Evolutionary conservation across 768 basidiomycete genomes (phyloP), one percentile per base, ranked within the genome.

Genomic region (Tubosaeta sp.): DNA sequence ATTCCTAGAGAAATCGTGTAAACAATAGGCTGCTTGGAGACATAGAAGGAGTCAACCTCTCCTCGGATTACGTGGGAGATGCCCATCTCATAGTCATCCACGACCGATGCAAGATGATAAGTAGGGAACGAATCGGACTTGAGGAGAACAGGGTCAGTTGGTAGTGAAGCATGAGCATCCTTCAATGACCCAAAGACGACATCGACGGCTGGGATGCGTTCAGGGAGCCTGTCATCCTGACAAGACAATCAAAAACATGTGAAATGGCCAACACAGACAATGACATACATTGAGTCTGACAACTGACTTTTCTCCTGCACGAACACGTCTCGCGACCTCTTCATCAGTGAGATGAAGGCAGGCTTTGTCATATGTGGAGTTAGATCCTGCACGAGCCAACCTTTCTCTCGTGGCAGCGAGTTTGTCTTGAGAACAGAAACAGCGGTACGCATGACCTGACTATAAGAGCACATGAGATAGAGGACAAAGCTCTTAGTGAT

Each of bases 41-140:
- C 6, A 21, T 4, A 7, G 19, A 31, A 29, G 25, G 39, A 18
- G 56, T 75, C 25, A 50, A 86, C 94, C 79, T 97, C 94, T 44
- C 96, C 96, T 24, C 96, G 82, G 1, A 98, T 71, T 5, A 98
- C 94, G 69, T 98, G 96, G 0, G 93, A 91, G 21, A 99, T 91
- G 1, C 85, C 86, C 96, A 99, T 99, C 59, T 86, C 83, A 59
- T 93, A 83, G 69, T 99, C 96, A 58, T 99, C 96, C 0, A 95
- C 91, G 0, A 98, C 91, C 19, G 86, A 94, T 0, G 96, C 95
- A 5, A 99, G 79, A 57, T 98, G 96, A 64, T 99, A 99, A 0
- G 95, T 98, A 6, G 96, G 96, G 65, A 88, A 95, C 1, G 82
- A 73, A 65, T 99, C 96, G 1, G 89, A 86, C 68, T 99, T 98